Evolutionary conservation across 2,329 filamentous ascomycete species (phyloP).

Genomic region (Penicillium sp.): DNA sequence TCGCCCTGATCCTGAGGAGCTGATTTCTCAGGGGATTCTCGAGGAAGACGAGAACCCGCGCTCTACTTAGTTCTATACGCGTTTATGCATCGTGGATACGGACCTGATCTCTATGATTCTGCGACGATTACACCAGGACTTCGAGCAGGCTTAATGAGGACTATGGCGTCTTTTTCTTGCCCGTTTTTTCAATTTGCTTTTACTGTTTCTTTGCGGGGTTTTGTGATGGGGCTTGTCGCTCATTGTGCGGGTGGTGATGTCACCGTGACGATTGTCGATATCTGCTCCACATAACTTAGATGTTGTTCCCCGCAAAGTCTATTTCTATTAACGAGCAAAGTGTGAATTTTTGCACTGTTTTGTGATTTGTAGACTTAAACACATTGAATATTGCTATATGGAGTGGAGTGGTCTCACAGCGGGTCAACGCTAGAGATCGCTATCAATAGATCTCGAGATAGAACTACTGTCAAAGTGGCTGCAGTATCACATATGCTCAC

Average conservation of each 20-base stretch:
- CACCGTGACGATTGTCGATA: conserved; percentile 8
- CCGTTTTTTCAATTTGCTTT: neutral
- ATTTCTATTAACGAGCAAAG: neutral
- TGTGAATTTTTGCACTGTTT: no score
- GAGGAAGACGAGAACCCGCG: conserved; percentile 59
- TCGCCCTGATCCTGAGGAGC: conserved; percentile 71
- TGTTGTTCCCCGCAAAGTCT: conserved; percentile 4
- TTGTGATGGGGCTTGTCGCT: neutral
- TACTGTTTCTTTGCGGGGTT: neutral
- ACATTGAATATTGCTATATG: neutral
- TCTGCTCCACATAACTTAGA: neutral
- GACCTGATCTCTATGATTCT: neutral
- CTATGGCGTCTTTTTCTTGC: neutral
- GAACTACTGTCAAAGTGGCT: neutral
- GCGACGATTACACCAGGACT: neutral
- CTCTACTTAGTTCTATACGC: conserved; percentile 5
- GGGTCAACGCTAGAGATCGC: neutral
- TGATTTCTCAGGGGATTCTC: conserved; percentile 79
- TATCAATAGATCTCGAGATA: neutral
- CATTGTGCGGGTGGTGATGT: conserved; percentile 18
- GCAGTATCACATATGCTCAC: neutral
- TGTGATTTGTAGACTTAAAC: neutral
- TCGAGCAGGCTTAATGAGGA: neutral
- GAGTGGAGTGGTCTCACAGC: neutral
- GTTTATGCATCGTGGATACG: neutral